Percentiles rank a stretch among this genome's conserved stretches.
Conservation (phyloP, 2,329 filamentous ascomycete genomes). For the Aspergillus bombycis region DNA sequence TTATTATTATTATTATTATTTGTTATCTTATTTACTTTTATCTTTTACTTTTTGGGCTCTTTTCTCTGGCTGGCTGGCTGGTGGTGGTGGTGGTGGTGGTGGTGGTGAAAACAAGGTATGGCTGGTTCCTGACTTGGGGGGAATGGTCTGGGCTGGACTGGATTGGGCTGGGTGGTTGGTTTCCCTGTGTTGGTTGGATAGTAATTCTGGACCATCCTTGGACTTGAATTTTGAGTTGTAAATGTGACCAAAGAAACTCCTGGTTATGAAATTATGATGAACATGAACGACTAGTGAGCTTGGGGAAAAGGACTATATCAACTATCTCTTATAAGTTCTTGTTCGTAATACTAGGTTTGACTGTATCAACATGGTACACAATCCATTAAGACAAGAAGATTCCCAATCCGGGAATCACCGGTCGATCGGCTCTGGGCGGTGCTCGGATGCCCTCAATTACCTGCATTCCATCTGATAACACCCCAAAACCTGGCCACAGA, state of each 20-base stretch:
- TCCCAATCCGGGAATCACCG: neutral
- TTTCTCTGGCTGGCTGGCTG: no score
- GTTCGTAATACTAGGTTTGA: no score
- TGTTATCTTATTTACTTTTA: neutral
- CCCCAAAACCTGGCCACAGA: neutral
- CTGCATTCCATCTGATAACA: slow-evolving; percentile 2
- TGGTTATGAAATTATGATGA: no score
- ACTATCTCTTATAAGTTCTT: no score
- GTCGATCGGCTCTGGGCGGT: neutral
- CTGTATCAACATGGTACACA: no score
- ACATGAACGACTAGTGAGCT: no score
- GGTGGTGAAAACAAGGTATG: neutral
- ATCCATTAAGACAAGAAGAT: neutral
- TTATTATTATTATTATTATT: neutral
- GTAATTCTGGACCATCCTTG: neutral
- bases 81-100: no score
- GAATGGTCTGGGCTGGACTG: slow-evolving; percentile 1
- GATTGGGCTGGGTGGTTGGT: neutral
- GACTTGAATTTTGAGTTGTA: no score
- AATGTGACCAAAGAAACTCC: no score
- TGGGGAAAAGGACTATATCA: no score
- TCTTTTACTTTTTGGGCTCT: neutral
- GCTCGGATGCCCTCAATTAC: neutral
- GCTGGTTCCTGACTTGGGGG: neutral
- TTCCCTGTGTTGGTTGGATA: neutral